Percentiles rank a stretch among this genome's conserved stretches.
These are phyloP conservation scores for Erythrobasidium yunnanense DNA, from an alignment of 768 basidiomycete genomes.

Conservation along the genomic window DNA sequence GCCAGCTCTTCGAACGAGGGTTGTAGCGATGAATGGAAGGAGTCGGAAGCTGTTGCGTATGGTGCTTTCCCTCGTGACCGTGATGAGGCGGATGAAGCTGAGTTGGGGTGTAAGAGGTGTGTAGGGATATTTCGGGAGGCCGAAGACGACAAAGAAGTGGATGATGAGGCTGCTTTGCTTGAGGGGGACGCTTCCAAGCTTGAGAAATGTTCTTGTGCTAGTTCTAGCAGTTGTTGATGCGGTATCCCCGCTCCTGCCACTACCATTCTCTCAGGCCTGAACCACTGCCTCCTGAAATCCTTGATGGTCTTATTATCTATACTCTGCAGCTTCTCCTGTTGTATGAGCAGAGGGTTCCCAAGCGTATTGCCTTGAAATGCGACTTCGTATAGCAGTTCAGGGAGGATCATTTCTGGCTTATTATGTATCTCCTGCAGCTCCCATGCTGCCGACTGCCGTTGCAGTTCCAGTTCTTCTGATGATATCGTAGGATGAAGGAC, in stretches of 20 bases:
- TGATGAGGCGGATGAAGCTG: background rate
- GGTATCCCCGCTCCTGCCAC: conserved; percentile 85
- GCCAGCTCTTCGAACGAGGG: conserved; percentile 38
- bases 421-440: conserved; percentile 75
- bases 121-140: conserved; percentile 7
- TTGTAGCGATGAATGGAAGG: background rate
- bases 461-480: conserved; percentile 65
- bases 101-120: conserved; percentile 35
- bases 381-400: conserved; percentile 75
- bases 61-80: conserved; percentile 1
- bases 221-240: conserved; percentile 76
- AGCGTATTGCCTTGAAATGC: conserved; percentile 68
- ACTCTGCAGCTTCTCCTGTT: conserved; percentile 62
- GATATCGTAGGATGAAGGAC: conserved; percentile 65
- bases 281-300: conserved; percentile 66
- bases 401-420: conserved; percentile 87
- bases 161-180: background rate
- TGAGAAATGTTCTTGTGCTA: conserved; percentile 74
- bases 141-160: conserved; percentile 34
- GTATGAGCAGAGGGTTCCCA: conserved; percentile 84
- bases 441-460: conserved; percentile 76
- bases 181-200: conserved; percentile 45
- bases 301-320: conserved; percentile 57
- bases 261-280: conserved; percentile 86
- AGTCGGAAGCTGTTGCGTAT: conserved; percentile 11